phyloP scores from a whole-genome alignment of 345 rosid species.

The Punica granatum region DNA sequence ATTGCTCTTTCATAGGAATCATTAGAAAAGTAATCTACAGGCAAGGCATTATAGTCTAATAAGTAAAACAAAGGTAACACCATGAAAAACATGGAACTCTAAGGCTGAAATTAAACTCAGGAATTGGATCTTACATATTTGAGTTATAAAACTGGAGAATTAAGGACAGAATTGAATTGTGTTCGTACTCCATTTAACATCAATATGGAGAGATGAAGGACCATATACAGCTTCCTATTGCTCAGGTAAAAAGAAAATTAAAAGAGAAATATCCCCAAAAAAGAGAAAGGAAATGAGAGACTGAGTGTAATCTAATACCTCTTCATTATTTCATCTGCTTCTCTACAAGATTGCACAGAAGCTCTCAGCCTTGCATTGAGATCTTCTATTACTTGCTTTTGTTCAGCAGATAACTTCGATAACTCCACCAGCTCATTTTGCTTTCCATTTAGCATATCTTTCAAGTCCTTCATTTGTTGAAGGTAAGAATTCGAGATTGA shows the following conservation, averaged over 20 bases:
- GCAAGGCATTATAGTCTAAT: neutral
- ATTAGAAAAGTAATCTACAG: neutral
- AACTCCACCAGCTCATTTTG: conserved; percentile 53
- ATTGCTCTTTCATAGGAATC: neutral
- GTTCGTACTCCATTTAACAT: neutral
- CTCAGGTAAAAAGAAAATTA: neutral
- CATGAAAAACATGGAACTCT: neutral
- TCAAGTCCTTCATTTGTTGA: conserved; percentile 48
- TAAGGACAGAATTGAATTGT: neutral
- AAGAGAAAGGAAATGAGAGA: neutral
- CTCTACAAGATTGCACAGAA: conserved; percentile 72
- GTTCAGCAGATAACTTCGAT: conserved; percentile 58
- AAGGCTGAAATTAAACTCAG: neutral
- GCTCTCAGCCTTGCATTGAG: conserved; percentile 70
- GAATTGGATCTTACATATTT: neutral
- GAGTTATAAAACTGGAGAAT: neutral
- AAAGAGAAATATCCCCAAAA: neutral
- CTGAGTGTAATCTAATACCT: conserved; percentile 33
- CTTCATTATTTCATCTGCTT: conserved; percentile 77
- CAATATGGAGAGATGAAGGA: neutral
- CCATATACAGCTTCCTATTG: neutral
- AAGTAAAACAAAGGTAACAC: neutral
- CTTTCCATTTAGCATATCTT: conserved; percentile 38
- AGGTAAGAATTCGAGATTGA: conserved; percentile 41
- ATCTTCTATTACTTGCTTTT: conserved; percentile 69